Base-by-base conservation (phyloP, 2,329 filamentous ascomycete genomes). In the Cordyceps fumosorosea region DNA sequence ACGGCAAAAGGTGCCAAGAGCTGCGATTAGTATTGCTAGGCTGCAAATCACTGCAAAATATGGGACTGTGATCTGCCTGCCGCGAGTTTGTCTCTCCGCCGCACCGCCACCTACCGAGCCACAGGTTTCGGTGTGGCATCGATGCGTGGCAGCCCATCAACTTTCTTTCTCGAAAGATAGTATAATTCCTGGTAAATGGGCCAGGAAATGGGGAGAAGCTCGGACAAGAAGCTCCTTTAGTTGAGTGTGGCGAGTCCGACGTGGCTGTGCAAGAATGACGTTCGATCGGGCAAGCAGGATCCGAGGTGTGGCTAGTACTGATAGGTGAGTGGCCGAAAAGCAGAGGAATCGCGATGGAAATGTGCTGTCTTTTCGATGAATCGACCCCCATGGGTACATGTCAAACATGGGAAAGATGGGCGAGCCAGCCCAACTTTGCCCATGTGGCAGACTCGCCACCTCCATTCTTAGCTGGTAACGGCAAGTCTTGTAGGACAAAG, bases 381-480 rank as follows among this genome's bases (percentile, higher is more conserved):
- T 22, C 26, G 37, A 55, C 53, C 20, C 34, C 20, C 16, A 11
- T 16, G 32, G 34, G 8, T 6, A 20, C 7, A 50, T 45, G 42
- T 42, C 56, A 22, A 52, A 51, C 32, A 22, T n/a, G 14, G 42
- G 42, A 26, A 57, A 47, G 44, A 57, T 57, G 55, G 44, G 32
- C 29, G 48, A 50, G 50, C 55, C 55, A 26, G 20, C 29, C 22
- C 54, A 34, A 40, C 37, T 26, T 34, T 47, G 32, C 20, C 55
- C 55, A 57, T 57, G 44, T 48, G 55, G 44, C 55, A 26, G 55
- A n/a, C 11, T 57, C 32, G 55, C 55, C 55, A 57, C 55, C 44
- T n/a, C n/a, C 44, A 48, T 54, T 54, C 52, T 42, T 54, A 34
- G 29, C 29, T 29, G 8, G 29, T 7, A 29, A 29, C 29, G 52